Conservation (phyloP, 2,329 filamentous ascomycete genomes). For the Fusarium verrucosum region DNA sequence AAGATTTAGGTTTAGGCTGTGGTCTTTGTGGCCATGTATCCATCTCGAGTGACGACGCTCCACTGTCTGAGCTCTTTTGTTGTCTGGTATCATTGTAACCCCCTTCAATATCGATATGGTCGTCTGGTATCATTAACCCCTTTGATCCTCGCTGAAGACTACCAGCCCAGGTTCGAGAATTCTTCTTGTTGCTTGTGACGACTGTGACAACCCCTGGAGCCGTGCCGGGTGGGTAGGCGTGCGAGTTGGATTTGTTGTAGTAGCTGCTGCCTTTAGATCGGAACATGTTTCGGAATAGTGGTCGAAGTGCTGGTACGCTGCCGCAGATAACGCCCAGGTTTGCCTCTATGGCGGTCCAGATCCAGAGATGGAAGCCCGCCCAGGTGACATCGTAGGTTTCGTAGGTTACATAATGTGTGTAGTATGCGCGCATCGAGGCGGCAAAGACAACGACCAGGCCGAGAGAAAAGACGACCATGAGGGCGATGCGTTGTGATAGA, state of each 20-base stretch:
- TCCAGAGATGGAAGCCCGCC: conserved; percentile 54
- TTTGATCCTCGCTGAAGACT: conserved; percentile 35
- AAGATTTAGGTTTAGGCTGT: conserved; percentile 34
- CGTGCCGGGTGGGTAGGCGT: conserved; percentile 31
- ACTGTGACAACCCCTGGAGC: conserved; percentile 28
- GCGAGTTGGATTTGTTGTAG: conserved; percentile 35
- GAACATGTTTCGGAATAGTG: conserved; percentile 41
- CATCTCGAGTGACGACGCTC: conserved; percentile 38
- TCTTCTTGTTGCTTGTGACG: conserved; percentile 24
- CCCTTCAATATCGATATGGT: conserved; percentile 37
- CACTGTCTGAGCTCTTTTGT: conserved; percentile 33
- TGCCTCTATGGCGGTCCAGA: conserved; percentile 55
- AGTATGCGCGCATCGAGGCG: conserved; percentile 51
- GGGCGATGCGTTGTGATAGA: conserved; percentile 46
- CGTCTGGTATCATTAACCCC: conserved; percentile 39
- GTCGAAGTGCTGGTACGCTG: conserved; percentile 50
- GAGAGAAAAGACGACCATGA: conserved; percentile 51
- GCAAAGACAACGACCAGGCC: conserved; percentile 52
- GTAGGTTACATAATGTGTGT: conserved; percentile 48
- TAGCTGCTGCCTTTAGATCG: conserved; percentile 41
- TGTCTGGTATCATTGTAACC: conserved; percentile 21
- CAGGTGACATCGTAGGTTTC: conserved; percentile 54
- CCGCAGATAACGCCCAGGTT: conserved; percentile 55
- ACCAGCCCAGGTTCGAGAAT: conserved; percentile 31
- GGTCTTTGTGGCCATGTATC: conserved; percentile 35